These are phyloP conservation scores for Gossypium lobatum DNA, from an alignment of 441 rosid genomes.

Conservation along the genomic window DNA sequence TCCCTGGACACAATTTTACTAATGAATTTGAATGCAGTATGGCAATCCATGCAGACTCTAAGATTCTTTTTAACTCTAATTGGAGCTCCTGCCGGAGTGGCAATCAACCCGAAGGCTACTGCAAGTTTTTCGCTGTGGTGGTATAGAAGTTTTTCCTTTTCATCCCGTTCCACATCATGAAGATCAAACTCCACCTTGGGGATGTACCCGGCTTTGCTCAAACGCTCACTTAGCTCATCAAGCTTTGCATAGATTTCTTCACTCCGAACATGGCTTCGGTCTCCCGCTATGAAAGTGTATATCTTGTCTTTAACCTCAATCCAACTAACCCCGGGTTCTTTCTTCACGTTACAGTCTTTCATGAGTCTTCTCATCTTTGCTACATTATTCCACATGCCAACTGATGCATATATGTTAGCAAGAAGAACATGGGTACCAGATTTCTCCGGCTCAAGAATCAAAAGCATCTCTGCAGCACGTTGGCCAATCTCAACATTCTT, in stretches of 20 bases:
- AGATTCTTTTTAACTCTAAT: conserved; percentile 29
- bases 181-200: conserved; percentile 60
- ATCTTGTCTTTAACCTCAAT: conserved; percentile 56
- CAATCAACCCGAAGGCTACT: conserved; percentile 66
- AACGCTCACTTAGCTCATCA: conserved; percentile 41
- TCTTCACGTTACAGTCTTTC: conserved; percentile 53
- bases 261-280: conserved; percentile 45
- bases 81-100: conserved; percentile 53
- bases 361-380: conserved; percentile 49
- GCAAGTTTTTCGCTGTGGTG: conserved; percentile 78
- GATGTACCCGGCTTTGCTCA: conserved; percentile 56
- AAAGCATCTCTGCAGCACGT: conserved; percentile 55
- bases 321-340: conserved; percentile 74
- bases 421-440: conserved; percentile 59
- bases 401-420: conserved; percentile 58
- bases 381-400: conserved; percentile 54
- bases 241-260: conserved; percentile 59
- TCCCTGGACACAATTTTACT: conserved; percentile 49
- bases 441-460: conserved; percentile 50
- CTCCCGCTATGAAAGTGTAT: conserved; percentile 61
- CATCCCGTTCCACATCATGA: conserved; percentile 53
- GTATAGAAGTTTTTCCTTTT: conserved; percentile 49
- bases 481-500: conserved; percentile 54
- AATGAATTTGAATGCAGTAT: conserved; percentile 44
- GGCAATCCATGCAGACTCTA: conserved; percentile 61